Percentiles rank a stretch among this genome's conserved stretches.
Conservation (phyloP, 78 protist species). For the Blattamonas nauphoetae region DNA sequence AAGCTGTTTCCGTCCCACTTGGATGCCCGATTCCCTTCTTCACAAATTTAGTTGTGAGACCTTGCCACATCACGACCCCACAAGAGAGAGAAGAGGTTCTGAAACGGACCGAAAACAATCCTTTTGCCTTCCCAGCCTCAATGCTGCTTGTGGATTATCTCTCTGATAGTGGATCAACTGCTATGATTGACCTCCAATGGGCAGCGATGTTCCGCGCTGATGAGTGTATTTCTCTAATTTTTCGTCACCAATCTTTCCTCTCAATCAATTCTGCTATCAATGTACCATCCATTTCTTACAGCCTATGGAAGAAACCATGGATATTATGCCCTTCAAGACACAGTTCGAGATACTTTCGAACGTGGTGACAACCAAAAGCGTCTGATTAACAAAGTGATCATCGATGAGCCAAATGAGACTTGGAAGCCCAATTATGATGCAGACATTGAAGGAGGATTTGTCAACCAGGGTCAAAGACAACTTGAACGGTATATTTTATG, state of each 20-base stretch:
- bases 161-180: conserved; percentile 17
- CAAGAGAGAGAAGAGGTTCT: background rate
- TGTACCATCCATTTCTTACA: background rate
- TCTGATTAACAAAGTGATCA: background rate
- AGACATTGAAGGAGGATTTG: background rate
- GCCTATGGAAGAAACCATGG: background rate
- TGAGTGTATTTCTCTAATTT: background rate
- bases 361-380: conserved; percentile 15
- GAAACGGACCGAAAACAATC: conserved; percentile 14
- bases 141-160: conserved; percentile 6
- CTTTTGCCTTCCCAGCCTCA: conserved; percentile 15
- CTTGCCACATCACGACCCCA: background rate
- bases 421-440: background rate
- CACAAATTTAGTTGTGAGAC: background rate
- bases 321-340: background rate
- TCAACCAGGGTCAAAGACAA: conserved; percentile 8
- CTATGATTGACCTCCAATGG: conserved; percentile 2
- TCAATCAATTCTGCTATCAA: background rate
- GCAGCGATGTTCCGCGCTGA: conserved; percentile 16
- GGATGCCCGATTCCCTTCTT: background rate
- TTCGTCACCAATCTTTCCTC: too few species aligned
- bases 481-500: background rate
- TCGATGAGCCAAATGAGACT: background rate
- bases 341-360: conserved; percentile 7
- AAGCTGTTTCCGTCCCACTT: background rate